A percentile compares a stretch with the other conserved stretches of the same genome.
These are phyloP conservation scores for Nicotiana sylvestris DNA, from an alignment of 257 asterid genomes.

Conservation along the genomic window DNA sequence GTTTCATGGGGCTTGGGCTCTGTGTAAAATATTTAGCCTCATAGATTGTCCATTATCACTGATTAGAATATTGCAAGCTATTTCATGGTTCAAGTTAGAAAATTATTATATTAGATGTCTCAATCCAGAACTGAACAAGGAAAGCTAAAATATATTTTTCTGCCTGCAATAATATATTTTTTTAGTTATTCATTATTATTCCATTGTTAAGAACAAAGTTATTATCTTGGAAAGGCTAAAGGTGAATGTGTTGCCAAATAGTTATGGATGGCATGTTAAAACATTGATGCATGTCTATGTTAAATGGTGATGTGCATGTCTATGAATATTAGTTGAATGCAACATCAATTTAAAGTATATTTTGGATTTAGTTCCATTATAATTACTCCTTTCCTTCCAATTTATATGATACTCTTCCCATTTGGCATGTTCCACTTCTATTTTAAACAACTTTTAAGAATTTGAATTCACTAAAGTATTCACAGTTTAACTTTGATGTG, in stretches of 20 bases:
- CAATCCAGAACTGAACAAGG: neutral
- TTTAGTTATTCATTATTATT: neutral
- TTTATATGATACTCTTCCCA: neutral
- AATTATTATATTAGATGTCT: neutral
- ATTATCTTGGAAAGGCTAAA: neutral
- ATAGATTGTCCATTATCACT: neutral
- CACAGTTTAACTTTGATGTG: neutral
- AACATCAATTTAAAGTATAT: neutral
- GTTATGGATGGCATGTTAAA: neutral
- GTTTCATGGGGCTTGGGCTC: neutral
- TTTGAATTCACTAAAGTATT: neutral
- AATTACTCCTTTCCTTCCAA: neutral
- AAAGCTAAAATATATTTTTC: neutral
- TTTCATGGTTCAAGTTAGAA: neutral
- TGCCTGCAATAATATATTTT: neutral
- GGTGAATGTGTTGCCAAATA: neutral
- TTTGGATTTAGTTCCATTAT: constrained; percentile 1
- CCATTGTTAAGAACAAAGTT: neutral
- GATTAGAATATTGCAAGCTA: too few relatives aligned
- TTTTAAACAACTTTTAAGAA: neutral
- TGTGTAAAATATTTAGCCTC: neutral
- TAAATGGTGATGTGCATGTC: neutral
- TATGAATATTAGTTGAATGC: neutral
- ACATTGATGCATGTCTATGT: neutral
- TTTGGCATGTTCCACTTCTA: neutral